Evolutionary conservation across 1,284 basidiomycete genomes (phyloP), one percentile per base, ranked within the genome.

Genomic region (Trichosporon sp.): DNA sequence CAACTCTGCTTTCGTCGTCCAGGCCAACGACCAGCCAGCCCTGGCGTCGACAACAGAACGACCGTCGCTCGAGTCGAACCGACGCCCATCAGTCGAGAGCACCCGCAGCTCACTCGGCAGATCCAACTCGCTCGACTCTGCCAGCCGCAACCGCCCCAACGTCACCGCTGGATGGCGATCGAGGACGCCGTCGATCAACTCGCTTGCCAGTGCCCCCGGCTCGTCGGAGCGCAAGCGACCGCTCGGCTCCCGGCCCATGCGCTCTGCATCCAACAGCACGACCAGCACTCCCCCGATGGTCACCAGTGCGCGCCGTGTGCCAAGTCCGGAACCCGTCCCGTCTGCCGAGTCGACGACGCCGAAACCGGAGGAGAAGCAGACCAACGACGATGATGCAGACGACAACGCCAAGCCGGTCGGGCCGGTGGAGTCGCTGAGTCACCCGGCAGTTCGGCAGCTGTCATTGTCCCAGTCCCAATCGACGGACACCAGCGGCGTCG

Each of bases 381-480:
- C 32, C 31, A 16, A 14, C 32, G 59, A 35, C 7, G 59, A 63
- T n/a, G 59, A 8, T 1, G 7, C 14, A 5, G 59, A 37, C 16
- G 59, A 32, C 32, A 38, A n/a, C 61, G 37, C 66, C 48, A 59
- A 59, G 51, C 35, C 66, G 16, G 46, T 31, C 31, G 19, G 2
- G 4, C 51, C 26, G 4, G 54, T 35, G 14, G 43, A 54, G 51
- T 48, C 69, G 2, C 16, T 48, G 32, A 56, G 61, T 11, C 59
- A 63, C 14, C 59, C 32, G 5, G 59, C 32, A 8, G 32, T 63
- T 5, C 16, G 32, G 59, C 59, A 63, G 31, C 35, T 63, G 59
- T 63, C 59, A 35, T 35, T 63, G 59, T 70, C 70, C 10, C 66
- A 70, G 46, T 38, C 67, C 14, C 67, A 64, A 32, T 68, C 67